Conservation (phyloP, 139 green algal species). For the Chlamydomonas applanata region DNA sequence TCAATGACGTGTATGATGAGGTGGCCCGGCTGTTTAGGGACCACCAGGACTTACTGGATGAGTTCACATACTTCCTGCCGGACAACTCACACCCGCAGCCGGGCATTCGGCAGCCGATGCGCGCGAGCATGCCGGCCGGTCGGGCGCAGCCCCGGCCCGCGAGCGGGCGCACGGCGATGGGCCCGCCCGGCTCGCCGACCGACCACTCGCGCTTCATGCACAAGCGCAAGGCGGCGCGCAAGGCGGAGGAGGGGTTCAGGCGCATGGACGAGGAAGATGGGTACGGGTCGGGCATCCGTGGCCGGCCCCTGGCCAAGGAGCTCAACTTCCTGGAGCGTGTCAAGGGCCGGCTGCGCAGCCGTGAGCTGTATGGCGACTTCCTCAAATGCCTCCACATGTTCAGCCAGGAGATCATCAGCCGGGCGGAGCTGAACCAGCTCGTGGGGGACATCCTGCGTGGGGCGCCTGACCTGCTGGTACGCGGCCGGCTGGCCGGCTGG, state of each 20-base stretch:
- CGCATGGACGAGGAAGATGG: conserved; percentile 10
- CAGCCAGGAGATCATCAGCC: conserved; percentile 87
- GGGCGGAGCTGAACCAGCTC: conserved; percentile 78
- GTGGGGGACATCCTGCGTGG: conserved; percentile 86
- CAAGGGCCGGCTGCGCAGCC: conserved; percentile 66
- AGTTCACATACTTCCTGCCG: conserved; percentile 99
- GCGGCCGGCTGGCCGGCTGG: not conserved
- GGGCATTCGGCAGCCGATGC: not conserved
- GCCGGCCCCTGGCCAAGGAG: conserved; percentile 59
- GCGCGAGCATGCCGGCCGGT: not conserved
- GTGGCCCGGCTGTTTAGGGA: conserved; percentile 40
- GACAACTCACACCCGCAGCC: conserved; percentile 56
- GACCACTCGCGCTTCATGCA: conserved; percentile 19
- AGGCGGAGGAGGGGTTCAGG: conserved; percentile 29
- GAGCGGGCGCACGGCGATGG: too few species aligned
- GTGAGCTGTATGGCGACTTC: conserved; percentile 91
- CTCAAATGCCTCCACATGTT: conserved; percentile 96
- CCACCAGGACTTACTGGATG: conserved; percentile 92
- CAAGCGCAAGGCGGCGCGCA: conserved; percentile 33
- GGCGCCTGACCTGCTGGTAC: conserved; percentile 80
- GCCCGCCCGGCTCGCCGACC: not conserved
- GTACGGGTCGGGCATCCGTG: not conserved
- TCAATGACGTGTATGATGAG: conserved; percentile 95
- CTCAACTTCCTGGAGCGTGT: conserved; percentile 67
- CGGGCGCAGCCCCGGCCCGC: too few species aligned